Base-by-base conservation (phyloP, 2,329 filamentous ascomycete species). In the Penicillium sp. region DNA sequence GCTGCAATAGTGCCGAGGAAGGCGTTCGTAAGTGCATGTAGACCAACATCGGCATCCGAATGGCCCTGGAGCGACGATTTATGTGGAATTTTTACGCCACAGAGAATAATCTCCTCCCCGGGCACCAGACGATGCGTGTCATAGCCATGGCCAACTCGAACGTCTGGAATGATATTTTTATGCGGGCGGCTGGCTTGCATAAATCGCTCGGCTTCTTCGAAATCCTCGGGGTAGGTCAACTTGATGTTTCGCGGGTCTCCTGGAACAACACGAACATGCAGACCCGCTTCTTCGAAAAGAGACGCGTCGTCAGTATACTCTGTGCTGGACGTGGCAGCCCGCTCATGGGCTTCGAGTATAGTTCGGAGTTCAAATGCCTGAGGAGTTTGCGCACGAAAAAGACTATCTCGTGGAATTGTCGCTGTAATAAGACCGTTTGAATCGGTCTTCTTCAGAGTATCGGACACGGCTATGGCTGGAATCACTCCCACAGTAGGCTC, bases 1-100 rank as follows among this genome's bases (percentile, higher is more conserved):
- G 49, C 36, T 10, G 43, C 43, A 20, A 52, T 52, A 0, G 43
- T 52, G 13, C 49, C 49, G n/a, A 52, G 36, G 29, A 52, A 52
- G 6, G 49, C 49, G 23, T 52, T 52, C 15, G 49, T 52, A 23
- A 52, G 37, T 20, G 49, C 49, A 10, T 52, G 49, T 18, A 52
- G 26, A 15, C 49, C 49, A 9, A 52, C 49, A 15, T 52, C 49
- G 6, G 49, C 49, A 43, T 52, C 49, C 8, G 49, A 52, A 21
- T 52, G 43, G 10, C 49, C 49, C 0, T 47, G 44, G 7, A 52
- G 37, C 9, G 49, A 20, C 12, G 49, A 21, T 4, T 32, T 52
- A 24, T 52, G 49, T 9, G 49, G 43, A 3, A 52, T 47, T 32
- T 43, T 47, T 4, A 52, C 39, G 23, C 49, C 49, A 32, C 49